Percentiles rank a stretch among this genome's conserved stretches.
These are phyloP conservation scores for Ceratocystiopsis minuta DNA, from an alignment of 2,329 filamentous ascomycete genomes.

Conservation along the genomic window DNA sequence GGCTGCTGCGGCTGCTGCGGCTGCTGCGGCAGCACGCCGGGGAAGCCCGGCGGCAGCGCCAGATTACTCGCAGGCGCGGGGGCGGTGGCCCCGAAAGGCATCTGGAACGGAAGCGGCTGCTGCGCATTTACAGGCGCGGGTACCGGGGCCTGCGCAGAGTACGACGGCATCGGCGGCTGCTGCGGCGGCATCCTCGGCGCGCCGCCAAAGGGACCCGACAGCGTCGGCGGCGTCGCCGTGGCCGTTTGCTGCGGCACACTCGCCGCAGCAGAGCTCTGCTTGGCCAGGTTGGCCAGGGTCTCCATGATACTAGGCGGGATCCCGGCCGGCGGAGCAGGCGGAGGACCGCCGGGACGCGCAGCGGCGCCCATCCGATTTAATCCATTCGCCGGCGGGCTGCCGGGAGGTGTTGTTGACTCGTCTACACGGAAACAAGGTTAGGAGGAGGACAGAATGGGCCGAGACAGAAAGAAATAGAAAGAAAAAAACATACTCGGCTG, in stretches of 20 bases:
- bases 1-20: not conserved
- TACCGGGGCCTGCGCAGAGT: conserved; percentile 23
- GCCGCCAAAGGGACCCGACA: conserved; percentile 6
- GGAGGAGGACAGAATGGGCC: not conserved
- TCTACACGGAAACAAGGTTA: conserved; percentile 25
- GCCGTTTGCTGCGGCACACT: conserved; percentile 19
- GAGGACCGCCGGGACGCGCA: not conserved
- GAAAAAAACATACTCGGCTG: conserved; percentile 40
- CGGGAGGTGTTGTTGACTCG: conserved; percentile 53
- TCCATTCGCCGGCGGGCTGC: conserved; percentile 34
- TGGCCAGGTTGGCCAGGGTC: conserved; percentile 63
- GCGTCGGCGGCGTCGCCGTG: conserved; percentile 3
- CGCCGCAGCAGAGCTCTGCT: conserved; percentile 43
- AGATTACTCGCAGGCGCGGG: conserved; percentile 11
- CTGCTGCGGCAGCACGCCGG: conserved; percentile 14
- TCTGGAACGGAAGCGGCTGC: conserved; percentile 19
- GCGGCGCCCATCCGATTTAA: conserved; percentile 18
- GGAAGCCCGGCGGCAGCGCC: conserved; percentile 3
- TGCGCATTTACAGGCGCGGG: conserved; percentile 42
- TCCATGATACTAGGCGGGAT: conserved; percentile 47
- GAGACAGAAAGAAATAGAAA: conserved; percentile 4
- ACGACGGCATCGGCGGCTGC: conserved; percentile 8
- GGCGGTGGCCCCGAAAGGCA: conserved; percentile 16
- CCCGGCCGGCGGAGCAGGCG: conserved; percentile 15
- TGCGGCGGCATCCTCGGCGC: conserved; percentile 13